phyloP scores from a whole-genome alignment of 768 basidiomycete genomes.

The Tephrocybe sp. region DNA sequence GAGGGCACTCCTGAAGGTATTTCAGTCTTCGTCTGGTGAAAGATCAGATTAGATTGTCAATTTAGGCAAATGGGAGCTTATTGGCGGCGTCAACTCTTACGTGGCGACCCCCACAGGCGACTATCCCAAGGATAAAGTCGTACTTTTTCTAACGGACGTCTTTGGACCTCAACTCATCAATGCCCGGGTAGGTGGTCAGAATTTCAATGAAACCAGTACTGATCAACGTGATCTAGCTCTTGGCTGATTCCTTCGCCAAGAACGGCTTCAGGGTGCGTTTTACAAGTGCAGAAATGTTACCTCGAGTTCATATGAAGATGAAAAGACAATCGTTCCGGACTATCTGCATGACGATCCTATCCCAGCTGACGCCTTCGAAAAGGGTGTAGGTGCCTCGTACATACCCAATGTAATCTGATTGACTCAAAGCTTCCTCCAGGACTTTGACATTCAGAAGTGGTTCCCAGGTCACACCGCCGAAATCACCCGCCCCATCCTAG shows the following conservation, averaged over 20 bases:
- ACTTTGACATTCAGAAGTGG: constrained; percentile 45
- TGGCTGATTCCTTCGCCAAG: constrained; percentile 42
- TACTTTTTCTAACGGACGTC: constrained; percentile 54
- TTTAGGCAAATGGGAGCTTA: constrained; percentile 45
- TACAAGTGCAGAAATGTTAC: neutral
- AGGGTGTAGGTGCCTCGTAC: constrained; percentile 23
- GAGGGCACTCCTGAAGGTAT: constrained; percentile 48
- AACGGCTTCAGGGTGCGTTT: constrained; percentile 43
- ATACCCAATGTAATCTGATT: neutral
- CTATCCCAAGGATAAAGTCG: constrained; percentile 54
- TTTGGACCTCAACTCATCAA: constrained; percentile 53
- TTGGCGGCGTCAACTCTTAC: constrained; percentile 51
- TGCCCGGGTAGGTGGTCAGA: constrained; percentile 32
- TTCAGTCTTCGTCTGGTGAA: neutral
- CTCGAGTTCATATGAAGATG: neutral
- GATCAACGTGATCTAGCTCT: constrained; percentile 24
- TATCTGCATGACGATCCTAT: constrained; percentile 42
- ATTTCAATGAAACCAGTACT: neutral
- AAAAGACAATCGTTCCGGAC: constrained; percentile 39
- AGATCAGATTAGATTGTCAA: constrained; percentile 6
- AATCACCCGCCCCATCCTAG: constrained; percentile 45
- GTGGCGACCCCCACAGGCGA: constrained; percentile 50
- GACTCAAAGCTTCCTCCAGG: constrained; percentile 13
- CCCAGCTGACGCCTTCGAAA: constrained; percentile 33
- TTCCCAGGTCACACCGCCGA: constrained; percentile 38